These are phyloP conservation scores for Enterospora canceri DNA, from an alignment of 371 early-diverging fungal genomes.

Conservation along the genomic window DNA sequence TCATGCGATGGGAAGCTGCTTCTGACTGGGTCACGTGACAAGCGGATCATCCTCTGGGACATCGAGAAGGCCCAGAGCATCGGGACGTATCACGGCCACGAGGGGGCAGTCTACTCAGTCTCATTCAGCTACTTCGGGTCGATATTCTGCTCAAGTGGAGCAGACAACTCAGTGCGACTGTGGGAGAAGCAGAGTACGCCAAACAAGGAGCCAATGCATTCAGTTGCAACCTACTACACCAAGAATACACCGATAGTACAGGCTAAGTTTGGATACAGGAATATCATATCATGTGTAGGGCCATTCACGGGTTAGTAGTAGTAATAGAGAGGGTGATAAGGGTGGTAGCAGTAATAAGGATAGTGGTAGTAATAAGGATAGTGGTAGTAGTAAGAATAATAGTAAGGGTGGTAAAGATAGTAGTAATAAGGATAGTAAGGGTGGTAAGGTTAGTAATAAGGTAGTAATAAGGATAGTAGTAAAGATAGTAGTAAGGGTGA, in stretches of 20 bases:
- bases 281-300: conserved; percentile 62
- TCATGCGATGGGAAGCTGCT: conserved; percentile 79
- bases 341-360: too few relatives aligned
- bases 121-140: conserved; percentile 73
- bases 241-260: conserved; percentile 77
- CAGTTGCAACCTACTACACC: conserved; percentile 69
- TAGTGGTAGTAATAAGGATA: too few relatives aligned
- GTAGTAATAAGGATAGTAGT: too few relatives aligned
- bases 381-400: too few relatives aligned
- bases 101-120: conserved; percentile 71
- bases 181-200: conserved; percentile 70
- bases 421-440: too few relatives aligned
- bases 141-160: conserved; percentile 71
- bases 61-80: conserved; percentile 71
- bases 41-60: conserved; percentile 80
- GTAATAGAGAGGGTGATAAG: too few relatives aligned
- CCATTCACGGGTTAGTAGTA: conserved; percentile 43
- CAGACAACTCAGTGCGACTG: conserved; percentile 75
- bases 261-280: conserved; percentile 73
- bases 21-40: conserved; percentile 78
- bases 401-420: too few relatives aligned
- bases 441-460: too few relatives aligned
- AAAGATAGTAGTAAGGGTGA: too few relatives aligned
- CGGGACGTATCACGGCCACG: conserved; percentile 78
- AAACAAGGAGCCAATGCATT: conserved; percentile 52